A percentile compares a stretch with the other conserved stretches of the same genome.
Evolutionary conservation across 805 yeast species (phyloP).

Genomic region (Candida ipomoeae): DNA sequence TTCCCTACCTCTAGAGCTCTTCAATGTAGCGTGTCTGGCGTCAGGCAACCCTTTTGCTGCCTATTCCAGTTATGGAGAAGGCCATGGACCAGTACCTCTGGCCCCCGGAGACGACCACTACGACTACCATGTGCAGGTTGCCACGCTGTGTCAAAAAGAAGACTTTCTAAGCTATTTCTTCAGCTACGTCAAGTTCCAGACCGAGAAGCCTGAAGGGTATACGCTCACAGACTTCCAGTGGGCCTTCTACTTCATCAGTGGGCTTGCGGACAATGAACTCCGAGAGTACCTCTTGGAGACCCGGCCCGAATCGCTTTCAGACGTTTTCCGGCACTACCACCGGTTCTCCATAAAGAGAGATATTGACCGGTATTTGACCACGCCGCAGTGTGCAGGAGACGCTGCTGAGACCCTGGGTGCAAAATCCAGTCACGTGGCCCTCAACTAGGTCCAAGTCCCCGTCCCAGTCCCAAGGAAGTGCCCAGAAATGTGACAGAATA

Average conservation of each 20-base stretch:
- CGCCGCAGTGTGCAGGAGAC: background rate
- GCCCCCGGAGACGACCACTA: background rate
- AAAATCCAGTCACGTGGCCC: background rate
- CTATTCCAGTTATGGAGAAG: background rate
- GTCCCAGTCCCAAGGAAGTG: too few relatives aligned
- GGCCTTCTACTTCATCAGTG: slow-evolving; percentile 3
- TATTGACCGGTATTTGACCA: slow-evolving; percentile 2
- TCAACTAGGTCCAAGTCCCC: too few relatives aligned
- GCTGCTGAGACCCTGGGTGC: background rate
- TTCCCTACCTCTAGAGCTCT: background rate
- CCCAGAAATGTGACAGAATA: too few relatives aligned
- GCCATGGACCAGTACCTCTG: background rate
- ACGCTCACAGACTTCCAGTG: background rate
- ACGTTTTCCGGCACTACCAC: slow-evolving; percentile 2
- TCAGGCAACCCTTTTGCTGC: background rate
- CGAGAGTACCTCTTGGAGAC: background rate
- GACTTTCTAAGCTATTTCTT: slow-evolving; percentile 2
- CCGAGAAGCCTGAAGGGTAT: background rate
- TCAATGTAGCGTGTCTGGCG: background rate
- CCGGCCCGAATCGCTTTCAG: background rate
- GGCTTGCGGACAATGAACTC: background rate
- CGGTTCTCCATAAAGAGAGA: slow-evolving; percentile 1
- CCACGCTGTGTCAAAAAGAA: slow-evolving; percentile 1
- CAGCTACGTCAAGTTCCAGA: background rate
- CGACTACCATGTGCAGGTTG: background rate